These are phyloP conservation scores for Hymenoscyphus linearis DNA, from an alignment of 2,329 filamentous ascomycete genomes.

Conservation along the genomic window DNA sequence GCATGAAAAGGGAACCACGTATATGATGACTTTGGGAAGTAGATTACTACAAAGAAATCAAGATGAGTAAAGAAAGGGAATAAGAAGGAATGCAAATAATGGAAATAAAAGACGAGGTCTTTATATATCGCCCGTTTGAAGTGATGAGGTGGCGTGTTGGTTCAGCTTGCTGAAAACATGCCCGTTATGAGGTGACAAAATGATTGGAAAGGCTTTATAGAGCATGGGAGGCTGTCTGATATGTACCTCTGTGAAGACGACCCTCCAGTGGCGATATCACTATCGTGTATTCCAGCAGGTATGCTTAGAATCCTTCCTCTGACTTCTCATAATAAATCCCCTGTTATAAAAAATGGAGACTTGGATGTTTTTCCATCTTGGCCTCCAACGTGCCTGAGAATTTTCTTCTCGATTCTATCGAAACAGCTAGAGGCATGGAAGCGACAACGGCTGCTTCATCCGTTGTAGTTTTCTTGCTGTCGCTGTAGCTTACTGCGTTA, in stretches of 20 bases:
- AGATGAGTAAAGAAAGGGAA: not conserved
- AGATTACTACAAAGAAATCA: not conserved
- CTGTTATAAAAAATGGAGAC: not conserved
- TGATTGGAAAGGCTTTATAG: not conserved
- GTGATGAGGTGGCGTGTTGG: not conserved
- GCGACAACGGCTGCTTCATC: not conserved
- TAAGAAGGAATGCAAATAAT: not conserved
- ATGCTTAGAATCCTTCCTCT: not conserved
- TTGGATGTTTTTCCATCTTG: not conserved
- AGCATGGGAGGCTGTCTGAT: not conserved
- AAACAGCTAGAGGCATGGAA: not conserved
- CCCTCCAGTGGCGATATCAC: not conserved
- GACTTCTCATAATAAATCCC: not conserved
- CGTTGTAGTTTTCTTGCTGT: not conserved
- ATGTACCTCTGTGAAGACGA: not conserved
- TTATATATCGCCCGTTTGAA: not conserved
- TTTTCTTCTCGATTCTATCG: not conserved
- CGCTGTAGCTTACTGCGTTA: not conserved
- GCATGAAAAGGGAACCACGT: not conserved
- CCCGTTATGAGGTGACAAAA: not conserved
- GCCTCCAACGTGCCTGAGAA: too few species aligned
- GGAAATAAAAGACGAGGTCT: not conserved
- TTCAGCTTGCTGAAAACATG: not conserved
- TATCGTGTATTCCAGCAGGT: not conserved
- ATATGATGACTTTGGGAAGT: not conserved